Percentiles rank a stretch among this genome's conserved stretches.
Conservation (phyloP, 768 basidiomycete genomes). For the Suillus variegatus region DNA sequence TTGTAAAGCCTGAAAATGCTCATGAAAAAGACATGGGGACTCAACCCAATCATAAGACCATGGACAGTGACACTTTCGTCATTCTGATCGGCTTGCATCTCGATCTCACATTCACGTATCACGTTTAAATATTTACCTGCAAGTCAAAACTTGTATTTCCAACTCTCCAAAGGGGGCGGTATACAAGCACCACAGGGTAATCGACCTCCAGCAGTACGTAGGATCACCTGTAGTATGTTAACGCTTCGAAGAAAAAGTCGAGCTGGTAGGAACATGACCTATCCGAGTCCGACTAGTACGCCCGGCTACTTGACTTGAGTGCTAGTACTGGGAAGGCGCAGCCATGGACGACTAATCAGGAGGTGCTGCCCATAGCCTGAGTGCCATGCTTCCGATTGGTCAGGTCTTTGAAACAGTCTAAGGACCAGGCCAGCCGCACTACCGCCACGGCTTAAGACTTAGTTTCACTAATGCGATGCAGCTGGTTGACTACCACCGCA, state of each 20-base stretch:
- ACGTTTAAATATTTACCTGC: constrained; percentile 99
- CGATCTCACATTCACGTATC: constrained; percentile 95
- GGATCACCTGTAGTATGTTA: constrained; percentile 78
- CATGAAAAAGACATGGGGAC: constrained; percentile 13
- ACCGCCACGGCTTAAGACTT: not conserved
- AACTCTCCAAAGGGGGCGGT: constrained; percentile 87
- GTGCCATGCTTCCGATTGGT: not conserved
- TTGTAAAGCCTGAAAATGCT: constrained; percentile 71
- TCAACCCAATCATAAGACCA: constrained; percentile 48
- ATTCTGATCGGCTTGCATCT: constrained; percentile 51
- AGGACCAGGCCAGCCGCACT: not conserved
- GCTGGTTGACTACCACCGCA: not conserved
- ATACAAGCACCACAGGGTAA: constrained; percentile 73
- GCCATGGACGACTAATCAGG: not conserved
- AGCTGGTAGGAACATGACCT: not conserved
- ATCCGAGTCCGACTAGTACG: not conserved
- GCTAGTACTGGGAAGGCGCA: not conserved
- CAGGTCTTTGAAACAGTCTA: not conserved
- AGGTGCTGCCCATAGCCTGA: not conserved
- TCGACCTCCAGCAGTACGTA: constrained; percentile 57
- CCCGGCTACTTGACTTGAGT: not conserved
- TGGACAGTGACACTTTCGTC: constrained; percentile 56
- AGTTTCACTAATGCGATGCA: not conserved
- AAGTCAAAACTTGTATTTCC: constrained; percentile 95
- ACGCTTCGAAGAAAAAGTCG: constrained; percentile 46